Percentiles rank a stretch among this genome's conserved stretches.
These are phyloP conservation scores for Syzygium malaccense DNA, from an alignment of 441 rosid species.

Conservation along the genomic window DNA sequence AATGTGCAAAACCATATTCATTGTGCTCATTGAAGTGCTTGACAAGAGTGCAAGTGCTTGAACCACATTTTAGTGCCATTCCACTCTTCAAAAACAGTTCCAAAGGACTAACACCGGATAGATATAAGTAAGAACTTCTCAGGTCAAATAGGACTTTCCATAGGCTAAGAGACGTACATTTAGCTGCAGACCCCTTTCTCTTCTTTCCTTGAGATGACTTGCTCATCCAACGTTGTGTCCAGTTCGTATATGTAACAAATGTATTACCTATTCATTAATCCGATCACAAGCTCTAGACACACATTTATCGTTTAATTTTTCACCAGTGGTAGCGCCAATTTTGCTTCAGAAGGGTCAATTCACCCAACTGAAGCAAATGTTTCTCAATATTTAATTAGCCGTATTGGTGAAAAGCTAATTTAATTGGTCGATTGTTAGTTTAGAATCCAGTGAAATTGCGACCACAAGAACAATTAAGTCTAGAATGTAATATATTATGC, in stretches of 20 bases:
- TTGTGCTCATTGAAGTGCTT: background rate
- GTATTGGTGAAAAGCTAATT: background rate
- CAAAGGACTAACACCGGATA: background rate
- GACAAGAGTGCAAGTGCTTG: background rate
- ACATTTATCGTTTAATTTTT: background rate
- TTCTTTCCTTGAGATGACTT: background rate
- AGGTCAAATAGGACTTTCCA: background rate
- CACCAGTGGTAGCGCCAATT: background rate
- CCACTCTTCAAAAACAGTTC: background rate
- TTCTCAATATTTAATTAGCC: background rate
- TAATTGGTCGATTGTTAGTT: background rate
- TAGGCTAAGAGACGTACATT: background rate
- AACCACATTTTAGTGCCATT: background rate
- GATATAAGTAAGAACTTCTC: background rate
- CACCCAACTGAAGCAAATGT: background rate
- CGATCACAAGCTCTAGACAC: background rate
- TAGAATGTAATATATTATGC: background rate
- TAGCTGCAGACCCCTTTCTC: background rate
- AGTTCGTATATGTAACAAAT: background rate
- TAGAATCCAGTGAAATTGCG: background rate
- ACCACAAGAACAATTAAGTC: background rate
- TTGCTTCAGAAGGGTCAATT: background rate
- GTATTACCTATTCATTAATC: background rate
- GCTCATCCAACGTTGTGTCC: background rate
- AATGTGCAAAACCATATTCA: background rate